Percentiles rank a stretch among this genome's conserved stretches.
Conservation (phyloP, 202 grass and related monocot genomes). For the Dendrocalamus latiflorus region DNA sequence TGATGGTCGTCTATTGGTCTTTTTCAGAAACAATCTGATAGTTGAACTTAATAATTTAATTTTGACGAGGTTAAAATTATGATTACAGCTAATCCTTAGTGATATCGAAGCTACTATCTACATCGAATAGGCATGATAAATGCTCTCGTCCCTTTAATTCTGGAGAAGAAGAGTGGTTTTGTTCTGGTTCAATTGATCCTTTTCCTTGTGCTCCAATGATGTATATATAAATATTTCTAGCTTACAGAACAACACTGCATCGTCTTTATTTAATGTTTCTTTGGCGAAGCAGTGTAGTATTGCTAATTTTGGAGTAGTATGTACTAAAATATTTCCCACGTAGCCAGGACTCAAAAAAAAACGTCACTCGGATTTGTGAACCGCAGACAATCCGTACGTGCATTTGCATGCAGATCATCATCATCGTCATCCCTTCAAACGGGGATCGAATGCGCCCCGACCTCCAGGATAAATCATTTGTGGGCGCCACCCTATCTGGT, state of each 20-base stretch:
- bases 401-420: slow-evolving; percentile 8
- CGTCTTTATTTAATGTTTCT: not conserved
- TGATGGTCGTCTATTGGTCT: not conserved
- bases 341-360: not conserved
- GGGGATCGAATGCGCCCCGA: slow-evolving; percentile 19
- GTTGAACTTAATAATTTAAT: not conserved
- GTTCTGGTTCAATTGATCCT: no score
- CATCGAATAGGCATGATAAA: not conserved
- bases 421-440: not conserved
- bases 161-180: not conserved
- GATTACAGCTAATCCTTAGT: not conserved
- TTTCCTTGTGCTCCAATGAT: not conserved
- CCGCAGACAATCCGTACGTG: slow-evolving; percentile 24
- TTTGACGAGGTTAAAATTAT: not conserved
- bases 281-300: not conserved
- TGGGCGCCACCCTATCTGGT: slow-evolving; percentile 35
- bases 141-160: not conserved
- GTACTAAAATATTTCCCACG: not conserved
- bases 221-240: not conserved
- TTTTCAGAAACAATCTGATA: not conserved
- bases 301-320: not conserved
- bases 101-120: not conserved
- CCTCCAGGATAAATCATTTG: slow-evolving; percentile 40
- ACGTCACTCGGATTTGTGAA: not conserved
- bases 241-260: not conserved